Percentiles rank a stretch among this genome's conserved stretches.
These are phyloP conservation scores for Wickerhamiella musiphila DNA, from an alignment of 805 yeast genomes.

Conservation along the genomic window DNA sequence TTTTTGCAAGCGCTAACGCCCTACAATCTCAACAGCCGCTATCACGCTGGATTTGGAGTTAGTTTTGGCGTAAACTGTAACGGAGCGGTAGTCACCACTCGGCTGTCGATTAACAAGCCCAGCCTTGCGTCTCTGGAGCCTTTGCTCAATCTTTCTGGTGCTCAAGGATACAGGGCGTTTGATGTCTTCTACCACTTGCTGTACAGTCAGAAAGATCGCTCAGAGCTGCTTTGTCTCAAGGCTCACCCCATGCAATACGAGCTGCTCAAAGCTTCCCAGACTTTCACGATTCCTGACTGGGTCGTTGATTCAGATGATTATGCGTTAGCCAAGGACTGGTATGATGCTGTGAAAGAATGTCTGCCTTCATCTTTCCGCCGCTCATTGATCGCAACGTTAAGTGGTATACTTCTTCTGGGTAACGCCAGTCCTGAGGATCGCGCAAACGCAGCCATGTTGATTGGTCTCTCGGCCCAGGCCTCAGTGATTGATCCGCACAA, in stretches of 20 bases:
- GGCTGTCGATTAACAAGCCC: conserved; percentile 17
- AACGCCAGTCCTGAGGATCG: conserved; percentile 19
- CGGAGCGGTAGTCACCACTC: conserved; percentile 20
- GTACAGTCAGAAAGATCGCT: conserved; percentile 19
- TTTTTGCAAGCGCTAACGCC: conserved; percentile 24
- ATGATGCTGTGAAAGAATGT: conserved; percentile 21
- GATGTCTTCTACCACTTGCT: conserved; percentile 24
- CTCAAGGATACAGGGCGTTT: conserved; percentile 17
- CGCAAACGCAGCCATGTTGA: conserved; percentile 26
- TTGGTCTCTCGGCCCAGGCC: conserved; percentile 22
- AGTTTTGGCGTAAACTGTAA: conserved; percentile 17
- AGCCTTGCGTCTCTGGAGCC: conserved; percentile 21
- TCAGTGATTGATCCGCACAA: conserved; percentile 16
- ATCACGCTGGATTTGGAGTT: conserved; percentile 22
- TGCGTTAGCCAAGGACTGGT: conserved; percentile 26
- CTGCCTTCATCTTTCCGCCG: conserved; percentile 21
- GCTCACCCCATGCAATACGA: conserved; percentile 17
- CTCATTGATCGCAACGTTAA: conserved; percentile 20
- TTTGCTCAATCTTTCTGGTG: conserved; percentile 16
- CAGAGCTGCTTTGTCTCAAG: conserved; percentile 18
- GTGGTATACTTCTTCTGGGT: conserved; percentile 25
- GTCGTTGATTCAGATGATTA: conserved; percentile 23
- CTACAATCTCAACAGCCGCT: conserved; percentile 19
- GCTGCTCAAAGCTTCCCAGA: conserved; percentile 17
- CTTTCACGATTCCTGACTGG: conserved; percentile 22